Base-by-base conservation (phyloP, 2,329 filamentous ascomycete genomes). In the Hirsutella minnesotensis region DNA sequence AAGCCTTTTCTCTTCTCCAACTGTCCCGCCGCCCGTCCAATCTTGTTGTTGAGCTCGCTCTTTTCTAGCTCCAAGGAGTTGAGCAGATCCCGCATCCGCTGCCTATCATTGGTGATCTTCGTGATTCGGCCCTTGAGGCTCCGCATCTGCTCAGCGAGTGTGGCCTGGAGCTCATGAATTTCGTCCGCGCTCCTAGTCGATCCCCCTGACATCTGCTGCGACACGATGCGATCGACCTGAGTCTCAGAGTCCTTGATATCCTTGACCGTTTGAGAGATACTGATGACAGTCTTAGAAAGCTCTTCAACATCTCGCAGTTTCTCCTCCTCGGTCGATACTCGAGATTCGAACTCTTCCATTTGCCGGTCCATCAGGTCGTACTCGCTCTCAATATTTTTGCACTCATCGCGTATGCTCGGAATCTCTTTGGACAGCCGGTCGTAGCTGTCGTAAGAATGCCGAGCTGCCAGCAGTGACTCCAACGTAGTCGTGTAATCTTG, bases 1-100 rank as follows among this genome's bases (percentile, higher is more conserved):
- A 95, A 68, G 36, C 76, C 73, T 33, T 75, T 72, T 66, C 89
- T 95, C 62, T 86, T 87, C 58, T 94, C 87, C 21, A 96, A 69
- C 53, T 89, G 80, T 45, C 83, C 81, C 39, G 75, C 72, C 2
- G 83, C 78, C 41, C 75, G 76, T 51, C 73, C 81, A 41, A 95
- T 70, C 49, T 83, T 83, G 56, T 81, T 83, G 46, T 74, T 77
- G 34, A 85, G 67, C 60, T 94, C 84, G 53, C 84, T 82, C 46
- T 80, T 73, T 55, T 92, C 81, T 4, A 92, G 70, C 61, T 95
- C 87, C 21, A 94, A 68, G 15, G 70, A 68, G 48, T 73, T 83
- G 43, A 92, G 73, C 30, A 77, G 68, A 48, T 78, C 77, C 45
- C 79, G 79, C 42, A 78, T 73, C 33, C 83, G 78, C 50, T 95